phyloP scores from a whole-genome alignment of 2,329 filamentous ascomycete genomes.

The Aureobasidium pullulans region DNA sequence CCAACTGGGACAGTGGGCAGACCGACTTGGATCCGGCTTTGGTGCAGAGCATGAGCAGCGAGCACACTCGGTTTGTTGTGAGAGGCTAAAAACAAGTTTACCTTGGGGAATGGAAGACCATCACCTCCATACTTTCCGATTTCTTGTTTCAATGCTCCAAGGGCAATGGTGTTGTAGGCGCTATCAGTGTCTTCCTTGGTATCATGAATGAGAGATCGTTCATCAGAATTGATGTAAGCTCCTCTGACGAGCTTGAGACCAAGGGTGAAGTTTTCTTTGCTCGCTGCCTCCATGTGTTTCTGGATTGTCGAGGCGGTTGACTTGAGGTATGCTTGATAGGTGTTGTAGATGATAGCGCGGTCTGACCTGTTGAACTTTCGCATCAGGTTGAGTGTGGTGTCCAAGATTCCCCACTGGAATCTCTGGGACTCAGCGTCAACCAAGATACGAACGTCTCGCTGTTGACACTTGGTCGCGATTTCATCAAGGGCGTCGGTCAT shows the following conservation, averaged over 20 bases:
- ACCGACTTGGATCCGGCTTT: neutral
- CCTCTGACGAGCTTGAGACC: conserved; percentile 48
- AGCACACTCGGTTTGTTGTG: conserved; percentile 17
- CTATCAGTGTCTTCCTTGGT: conserved; percentile 24
- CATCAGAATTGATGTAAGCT: conserved; percentile 45
- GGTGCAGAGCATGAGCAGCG: neutral
- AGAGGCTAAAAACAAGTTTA: conserved; percentile 24
- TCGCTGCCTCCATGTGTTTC: conserved; percentile 31
- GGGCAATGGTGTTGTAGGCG: conserved; percentile 22
- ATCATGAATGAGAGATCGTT: conserved; percentile 21
- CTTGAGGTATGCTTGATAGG: conserved; percentile 48
- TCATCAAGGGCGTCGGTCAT: conserved; percentile 27
- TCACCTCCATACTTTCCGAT: conserved; percentile 15
- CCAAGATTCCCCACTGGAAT: conserved; percentile 44
- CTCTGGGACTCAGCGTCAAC: conserved; percentile 49
- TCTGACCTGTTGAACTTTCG: conserved; percentile 42
- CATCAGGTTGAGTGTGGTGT: conserved; percentile 48
- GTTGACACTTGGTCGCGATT: conserved; percentile 27
- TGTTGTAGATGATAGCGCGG: conserved; percentile 41
- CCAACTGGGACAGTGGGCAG: conserved; percentile 3
- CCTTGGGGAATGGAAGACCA: conserved; percentile 16
- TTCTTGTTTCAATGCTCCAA: conserved; percentile 18
- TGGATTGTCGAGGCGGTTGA: conserved; percentile 39
- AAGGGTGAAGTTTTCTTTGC: conserved; percentile 41
- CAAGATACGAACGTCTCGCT: conserved; percentile 39